phyloP scores from a whole-genome alignment of 2,329 filamentous ascomycete species.

The Xylariales sp. region DNA sequence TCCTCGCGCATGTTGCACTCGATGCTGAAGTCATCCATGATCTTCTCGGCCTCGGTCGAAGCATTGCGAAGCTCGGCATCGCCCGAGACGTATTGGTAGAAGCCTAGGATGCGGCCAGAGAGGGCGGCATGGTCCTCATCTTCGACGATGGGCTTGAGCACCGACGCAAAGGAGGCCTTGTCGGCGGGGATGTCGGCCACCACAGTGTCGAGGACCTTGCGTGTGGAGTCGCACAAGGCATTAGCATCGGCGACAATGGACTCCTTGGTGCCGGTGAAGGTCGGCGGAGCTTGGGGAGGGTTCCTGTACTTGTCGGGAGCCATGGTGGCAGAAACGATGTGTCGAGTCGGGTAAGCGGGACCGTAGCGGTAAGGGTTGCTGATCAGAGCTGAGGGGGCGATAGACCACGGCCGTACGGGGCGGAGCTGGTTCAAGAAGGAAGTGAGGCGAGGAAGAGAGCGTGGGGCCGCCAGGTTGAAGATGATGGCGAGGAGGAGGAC shows the following conservation, averaged over 20 bases:
- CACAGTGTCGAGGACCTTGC: conserved; percentile 62
- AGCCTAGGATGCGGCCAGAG: conserved; percentile 63
- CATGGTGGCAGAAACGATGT: conserved; percentile 54
- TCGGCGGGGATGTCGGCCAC: conserved; percentile 54
- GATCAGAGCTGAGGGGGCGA: conserved; percentile 24
- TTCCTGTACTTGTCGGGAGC: conserved; percentile 63
- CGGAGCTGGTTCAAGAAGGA: conserved; percentile 54
- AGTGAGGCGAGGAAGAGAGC: conserved; percentile 54
- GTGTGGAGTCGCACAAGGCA: conserved; percentile 58
- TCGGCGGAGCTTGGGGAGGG: conserved; percentile 73
- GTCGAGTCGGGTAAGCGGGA: conserved; percentile 14
- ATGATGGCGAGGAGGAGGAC: conserved; percentile 50
- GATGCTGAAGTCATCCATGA: conserved; percentile 73
- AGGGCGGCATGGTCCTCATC: conserved; percentile 65
- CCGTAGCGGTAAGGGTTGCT: no score
- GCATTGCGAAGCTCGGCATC: conserved; percentile 67
- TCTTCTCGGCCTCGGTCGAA: conserved; percentile 69
- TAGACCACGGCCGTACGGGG: conserved; percentile 29
- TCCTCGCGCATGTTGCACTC: conserved; percentile 80
- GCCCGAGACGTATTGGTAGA: conserved; percentile 75
- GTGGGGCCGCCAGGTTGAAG: conserved; percentile 64
- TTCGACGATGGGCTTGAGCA: conserved; percentile 62
- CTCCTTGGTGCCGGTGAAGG: conserved; percentile 68
- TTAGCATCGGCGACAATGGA: conserved; percentile 65
- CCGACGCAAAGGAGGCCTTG: conserved; percentile 50